Base-by-base conservation (phyloP, 805 yeast species). In the baker's yeast (Saccharomyces cerevisiae) region DNA sequence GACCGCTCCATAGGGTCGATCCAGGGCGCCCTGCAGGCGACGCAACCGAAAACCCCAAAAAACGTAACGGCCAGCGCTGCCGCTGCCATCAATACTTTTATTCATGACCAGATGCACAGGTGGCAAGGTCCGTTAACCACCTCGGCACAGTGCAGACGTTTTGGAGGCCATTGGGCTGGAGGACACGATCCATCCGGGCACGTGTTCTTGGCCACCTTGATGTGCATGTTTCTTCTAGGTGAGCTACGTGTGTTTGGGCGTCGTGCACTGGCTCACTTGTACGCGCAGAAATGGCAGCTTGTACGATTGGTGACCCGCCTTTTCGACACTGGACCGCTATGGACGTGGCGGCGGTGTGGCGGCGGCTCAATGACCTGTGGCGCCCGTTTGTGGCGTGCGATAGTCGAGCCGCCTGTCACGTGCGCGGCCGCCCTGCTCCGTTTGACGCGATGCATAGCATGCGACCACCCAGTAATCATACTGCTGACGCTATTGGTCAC, bases 101-200 rank as follows among this genome's bases (percentile, higher is more conserved):
- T 61, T 30, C 57, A 54, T 32, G 58, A 57, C 29, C 48, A 55
- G 26, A 50, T 61, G 24, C 56, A 51, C 43, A 49, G 55, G 43
- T 36, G 43, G 13, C 48, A 55, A 47, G 52, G 48, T 61, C 74
- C 17, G 72, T 81, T 54, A 11, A 51, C 52, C 48, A 57, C 60
- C n/a, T 65, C 69, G 0, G 67, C 74, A 1, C 60, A 67, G 1
- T 79, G 94, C 67, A 70, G 94, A 67, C 51, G 65, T 56, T 29
- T 79, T 63, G 89, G 83, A 51, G 85, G 98, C 0, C 55, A 62
- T 14, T 87, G 92, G 94, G 57, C 60, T 6, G 89, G 96, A 0
- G 99, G 99, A 0, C 96, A 89, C 66, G 99, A 94, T 72, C 96
- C 98, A 4, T 85, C 92, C 57, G 99, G 99, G 0, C 99, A 94